Evolutionary conservation across 371 early-diverging fungal species (phyloP), one percentile per base, ranked within the genome.

Genomic region (Mucor irregularis): DNA sequence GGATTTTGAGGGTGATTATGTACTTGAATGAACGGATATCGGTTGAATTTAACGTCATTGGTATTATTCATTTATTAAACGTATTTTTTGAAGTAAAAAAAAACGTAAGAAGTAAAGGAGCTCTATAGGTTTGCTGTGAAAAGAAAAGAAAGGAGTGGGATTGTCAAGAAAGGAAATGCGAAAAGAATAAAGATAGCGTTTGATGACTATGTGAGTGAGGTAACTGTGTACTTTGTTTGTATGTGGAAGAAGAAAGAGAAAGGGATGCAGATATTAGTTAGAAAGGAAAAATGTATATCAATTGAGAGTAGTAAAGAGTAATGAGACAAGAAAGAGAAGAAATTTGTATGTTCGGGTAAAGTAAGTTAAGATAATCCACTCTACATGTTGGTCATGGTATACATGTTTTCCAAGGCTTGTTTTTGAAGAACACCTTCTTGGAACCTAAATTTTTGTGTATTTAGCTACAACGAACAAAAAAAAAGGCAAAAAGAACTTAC

Each of bases 381-480:
- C 53, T 62, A 66, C 66, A 66, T 58, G 51, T 49, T 58, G 16
- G 62, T 40, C 58, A 67, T 63, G 33, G 58, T 55, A 49, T 67
- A 67, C 54, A 67, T 62, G 53, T 67, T 67, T 43, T 67, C 67
- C 53, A 67, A 54, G 16, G 67, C 67, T 56, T 67, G 63, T 17
- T 62, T 67, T 45, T 67, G 67, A 39, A 67, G 59, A 4, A 67
- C 59, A 38, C 58, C 49, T 35, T 67, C 67, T 49, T 67, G 67
- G 48, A 67, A 67, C 29, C 66, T 66, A 54, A 35, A 42, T 48
- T 17, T 24, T 28, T 6, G 1, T 38, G 2, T 24, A 17, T 39
- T n/a, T 49, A 19, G 3, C 1, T 50, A n/a, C 6, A 29, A 24
- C 14, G 5, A 8, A 6, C 19, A 21, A 39, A 9, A 7, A 2